Evolutionary conservation across 306 rosid species (phyloP).

Genomic region (Medicago arabica): DNA sequence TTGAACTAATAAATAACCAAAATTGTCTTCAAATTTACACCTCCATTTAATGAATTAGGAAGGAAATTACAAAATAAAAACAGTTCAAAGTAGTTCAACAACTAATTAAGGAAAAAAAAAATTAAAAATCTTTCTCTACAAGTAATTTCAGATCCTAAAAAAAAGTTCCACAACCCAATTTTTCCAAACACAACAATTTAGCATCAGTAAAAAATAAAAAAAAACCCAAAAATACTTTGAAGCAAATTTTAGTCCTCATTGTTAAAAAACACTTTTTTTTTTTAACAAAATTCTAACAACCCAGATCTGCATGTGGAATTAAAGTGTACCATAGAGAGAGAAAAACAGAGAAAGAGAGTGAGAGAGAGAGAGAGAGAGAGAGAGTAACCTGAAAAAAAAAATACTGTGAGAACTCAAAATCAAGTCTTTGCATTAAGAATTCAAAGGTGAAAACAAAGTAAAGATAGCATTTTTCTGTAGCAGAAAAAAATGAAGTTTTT

Average conservation of each 20-base stretch:
- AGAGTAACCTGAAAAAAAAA: conserved; percentile 46
- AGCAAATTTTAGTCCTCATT: conserved; percentile 46
- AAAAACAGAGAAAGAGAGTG: neutral
- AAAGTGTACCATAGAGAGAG: neutral
- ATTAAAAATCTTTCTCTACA: conserved; percentile 1
- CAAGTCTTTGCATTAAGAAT: conserved; percentile 39
- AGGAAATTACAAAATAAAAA: conserved; percentile 34
- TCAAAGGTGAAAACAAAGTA: conserved; percentile 38
- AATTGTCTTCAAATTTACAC: conserved; percentile 35
- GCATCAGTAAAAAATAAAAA: conserved; percentile 29
- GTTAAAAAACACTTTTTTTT: conserved; percentile 18
- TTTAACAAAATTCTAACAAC: conserved; percentile 30
- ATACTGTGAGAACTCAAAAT: conserved; percentile 30
- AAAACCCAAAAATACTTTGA: conserved; percentile 24
- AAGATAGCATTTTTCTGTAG: conserved; percentile 33
- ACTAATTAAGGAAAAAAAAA: conserved; percentile 29
- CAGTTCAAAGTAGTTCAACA: conserved; percentile 54
- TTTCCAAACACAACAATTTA: conserved; percentile 37
- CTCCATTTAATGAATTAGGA: conserved; percentile 32
- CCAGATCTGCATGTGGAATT: conserved; percentile 63
- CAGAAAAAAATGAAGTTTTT: conserved; percentile 23
- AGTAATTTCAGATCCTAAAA: conserved; percentile 45
- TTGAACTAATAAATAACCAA: conserved; percentile 26
- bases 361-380: neutral
- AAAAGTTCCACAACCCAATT: conserved; percentile 29